Conservation (phyloP, 495 filamentous ascomycete genomes). For the Penicillium steckii region DNA sequence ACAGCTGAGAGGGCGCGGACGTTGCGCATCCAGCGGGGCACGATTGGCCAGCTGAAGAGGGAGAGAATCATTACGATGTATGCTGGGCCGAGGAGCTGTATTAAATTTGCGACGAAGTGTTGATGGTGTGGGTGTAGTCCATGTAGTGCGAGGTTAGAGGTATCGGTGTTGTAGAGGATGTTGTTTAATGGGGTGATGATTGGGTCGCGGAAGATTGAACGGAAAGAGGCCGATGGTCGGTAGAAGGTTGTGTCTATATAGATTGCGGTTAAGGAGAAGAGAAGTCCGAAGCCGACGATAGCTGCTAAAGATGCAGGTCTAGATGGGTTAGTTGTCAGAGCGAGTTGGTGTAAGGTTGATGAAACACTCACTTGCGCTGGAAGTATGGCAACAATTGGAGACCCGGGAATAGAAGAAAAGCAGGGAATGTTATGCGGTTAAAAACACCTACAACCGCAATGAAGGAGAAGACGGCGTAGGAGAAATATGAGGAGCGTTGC, state of each 20-base stretch:
- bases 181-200: slow-evolving; percentile 91
- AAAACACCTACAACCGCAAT: slow-evolving; percentile 83
- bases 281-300: slow-evolving; percentile 56
- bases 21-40: slow-evolving; percentile 51
- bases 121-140: slow-evolving; percentile 92
- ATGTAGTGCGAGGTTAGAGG: slow-evolving; percentile 80
- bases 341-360: slow-evolving; percentile 9
- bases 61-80: slow-evolving; percentile 62
- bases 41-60: slow-evolving; percentile 47
- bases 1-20: slow-evolving; percentile 66
- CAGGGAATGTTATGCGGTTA: slow-evolving; percentile 95
- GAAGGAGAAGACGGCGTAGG: slow-evolving; percentile 73
- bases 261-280: slow-evolving; percentile 70
- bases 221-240: slow-evolving; percentile 48
- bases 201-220: slow-evolving; percentile 56
- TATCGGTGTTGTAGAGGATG: slow-evolving; percentile 76
- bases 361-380: slow-evolving; percentile 63
- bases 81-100: slow-evolving; percentile 88
- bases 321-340: slow-evolving; percentile 1
- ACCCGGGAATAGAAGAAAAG: slow-evolving; percentile 79
- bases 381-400: slow-evolving; percentile 84
- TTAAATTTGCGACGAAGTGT: slow-evolving; percentile 81
- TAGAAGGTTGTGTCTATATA: slow-evolving; percentile 84
- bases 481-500: slow-evolving; percentile 71
- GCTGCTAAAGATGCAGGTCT: slow-evolving; percentile 70